Percentiles rank a stretch among this genome's conserved stretches.
Evolutionary conservation across 2,329 filamentous ascomycete genomes (phyloP).

Genomic region (Fusarium stilboides): DNA sequence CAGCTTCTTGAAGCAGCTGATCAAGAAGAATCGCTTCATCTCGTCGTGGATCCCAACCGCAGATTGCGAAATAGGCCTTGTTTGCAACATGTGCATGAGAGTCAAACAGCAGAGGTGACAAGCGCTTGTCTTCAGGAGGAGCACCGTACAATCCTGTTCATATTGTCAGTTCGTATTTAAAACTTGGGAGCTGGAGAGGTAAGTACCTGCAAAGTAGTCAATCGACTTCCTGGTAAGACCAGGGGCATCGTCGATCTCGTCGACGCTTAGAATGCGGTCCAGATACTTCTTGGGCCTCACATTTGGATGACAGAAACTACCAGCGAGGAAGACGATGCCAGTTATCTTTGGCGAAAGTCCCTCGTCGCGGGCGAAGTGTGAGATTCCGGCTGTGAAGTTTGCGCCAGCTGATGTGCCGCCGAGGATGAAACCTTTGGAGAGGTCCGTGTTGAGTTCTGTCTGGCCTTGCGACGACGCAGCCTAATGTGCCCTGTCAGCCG

Average conservation of each 20-base stretch:
- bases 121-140: constrained; percentile 55
- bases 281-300: constrained; percentile 58
- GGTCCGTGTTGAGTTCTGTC: constrained; percentile 57
- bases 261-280: constrained; percentile 53
- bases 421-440: constrained; percentile 63
- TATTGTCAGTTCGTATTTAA: not conserved
- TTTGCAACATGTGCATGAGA: constrained; percentile 51
- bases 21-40: constrained; percentile 66
- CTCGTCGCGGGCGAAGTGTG: constrained; percentile 58
- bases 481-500: constrained; percentile 16
- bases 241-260: constrained; percentile 55
- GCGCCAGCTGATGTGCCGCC: constrained; percentile 67
- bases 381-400: constrained; percentile 64
- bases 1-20: constrained; percentile 53
- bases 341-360: constrained; percentile 60
- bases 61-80: constrained; percentile 63
- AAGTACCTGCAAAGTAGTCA: constrained; percentile 53
- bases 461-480: constrained; percentile 41
- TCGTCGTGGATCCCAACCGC: constrained; percentile 63
- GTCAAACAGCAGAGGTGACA: constrained; percentile 57
- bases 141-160: constrained; percentile 45
- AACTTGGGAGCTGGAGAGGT: accelerated
- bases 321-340: constrained; percentile 63
- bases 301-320: constrained; percentile 59
- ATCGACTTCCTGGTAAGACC: constrained; percentile 56